These are phyloP conservation scores for Penicillium daleae DNA, from an alignment of 495 filamentous ascomycete genomes.

Conservation along the genomic window DNA sequence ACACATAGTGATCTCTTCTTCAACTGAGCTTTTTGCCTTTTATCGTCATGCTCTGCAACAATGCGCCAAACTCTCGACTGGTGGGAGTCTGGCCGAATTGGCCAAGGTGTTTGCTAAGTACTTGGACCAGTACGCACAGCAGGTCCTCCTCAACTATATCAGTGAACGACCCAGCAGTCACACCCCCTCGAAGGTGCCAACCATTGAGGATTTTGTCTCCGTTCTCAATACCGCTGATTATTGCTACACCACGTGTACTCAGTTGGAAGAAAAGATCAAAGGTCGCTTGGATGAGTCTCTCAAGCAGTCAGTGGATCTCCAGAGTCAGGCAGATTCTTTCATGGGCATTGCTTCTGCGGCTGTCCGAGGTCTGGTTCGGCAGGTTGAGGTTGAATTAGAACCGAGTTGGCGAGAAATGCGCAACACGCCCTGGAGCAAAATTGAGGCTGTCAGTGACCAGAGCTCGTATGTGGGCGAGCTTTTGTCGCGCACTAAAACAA, in stretches of 20 bases:
- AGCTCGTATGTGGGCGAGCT: conserved; percentile 89
- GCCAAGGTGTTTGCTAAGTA: conserved; percentile 88
- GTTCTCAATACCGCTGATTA: conserved; percentile 98
- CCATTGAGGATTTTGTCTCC: conserved; percentile 76
- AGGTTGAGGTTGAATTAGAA: conserved; percentile 80
- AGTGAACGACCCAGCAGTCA: conserved; percentile 57
- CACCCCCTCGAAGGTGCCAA: conserved; percentile 57
- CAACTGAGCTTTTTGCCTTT: conserved; percentile 95
- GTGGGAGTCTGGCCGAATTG: conserved; percentile 81
- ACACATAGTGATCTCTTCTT: conserved; percentile 87
- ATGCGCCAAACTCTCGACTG: conserved; percentile 94
- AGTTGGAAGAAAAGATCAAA: conserved; percentile 94
- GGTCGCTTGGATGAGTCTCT: conserved; percentile 80
- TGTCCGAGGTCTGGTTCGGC: conserved; percentile 79
- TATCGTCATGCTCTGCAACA: conserved; percentile 90
- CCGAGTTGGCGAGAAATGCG: conserved; percentile 96
- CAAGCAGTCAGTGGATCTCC: conserved; percentile 76
- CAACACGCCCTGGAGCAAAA: conserved; percentile 91
- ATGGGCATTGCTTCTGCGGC: conserved; percentile 92
- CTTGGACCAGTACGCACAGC: conserved; percentile 92
- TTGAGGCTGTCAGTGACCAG: conserved; percentile 94
- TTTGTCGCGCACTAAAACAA: conserved; percentile 68
- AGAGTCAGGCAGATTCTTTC: conserved; percentile 91
- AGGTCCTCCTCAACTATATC: conserved; percentile 82
- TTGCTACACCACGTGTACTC: conserved; percentile 89